Conservation (phyloP, 805 yeast genomes). For the Maudiozyma serrabonitensis region DNA sequence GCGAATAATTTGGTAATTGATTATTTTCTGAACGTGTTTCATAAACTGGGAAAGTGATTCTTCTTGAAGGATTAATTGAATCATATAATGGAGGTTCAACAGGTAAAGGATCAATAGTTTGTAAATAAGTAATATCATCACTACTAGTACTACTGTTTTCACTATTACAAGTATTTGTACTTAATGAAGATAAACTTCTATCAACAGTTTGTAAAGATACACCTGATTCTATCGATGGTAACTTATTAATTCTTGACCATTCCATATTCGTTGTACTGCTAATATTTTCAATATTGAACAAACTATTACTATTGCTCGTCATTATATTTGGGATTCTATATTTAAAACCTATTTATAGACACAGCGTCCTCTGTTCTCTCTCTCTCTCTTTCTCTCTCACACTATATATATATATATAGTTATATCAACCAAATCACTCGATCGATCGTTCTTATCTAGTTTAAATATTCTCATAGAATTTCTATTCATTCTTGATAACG, state of each 20-base stretch:
- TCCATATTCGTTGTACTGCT: too few relatives aligned
- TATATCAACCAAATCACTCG: too few relatives aligned
- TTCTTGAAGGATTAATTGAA: slow-evolving; percentile 16
- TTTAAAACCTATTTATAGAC: not conserved
- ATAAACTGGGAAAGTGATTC: slow-evolving; percentile 28
- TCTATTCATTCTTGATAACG: too few relatives aligned
- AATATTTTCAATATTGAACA: not conserved
- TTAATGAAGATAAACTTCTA: not conserved
- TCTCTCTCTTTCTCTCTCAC: too few relatives aligned
- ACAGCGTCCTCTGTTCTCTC: not conserved
- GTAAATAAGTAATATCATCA: slow-evolving; percentile 11
- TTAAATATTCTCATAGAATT: too few relatives aligned
- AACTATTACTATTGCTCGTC: not conserved
- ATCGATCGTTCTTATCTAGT: too few relatives aligned
- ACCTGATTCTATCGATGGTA: not conserved
- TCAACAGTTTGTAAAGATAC: not conserved
- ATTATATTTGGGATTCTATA: too few relatives aligned
- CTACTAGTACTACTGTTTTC: not conserved
- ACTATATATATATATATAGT: too few relatives aligned
- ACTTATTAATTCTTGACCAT: not conserved
- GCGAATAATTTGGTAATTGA: slow-evolving; percentile 52
- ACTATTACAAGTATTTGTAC: not conserved
- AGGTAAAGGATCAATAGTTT: slow-evolving; percentile 33
- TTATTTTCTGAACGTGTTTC: slow-evolving; percentile 36
- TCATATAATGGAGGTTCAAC: slow-evolving; percentile 26